Evolutionary conservation across 345 rosid species (phyloP).

Genomic region (Populus nigra): DNA sequence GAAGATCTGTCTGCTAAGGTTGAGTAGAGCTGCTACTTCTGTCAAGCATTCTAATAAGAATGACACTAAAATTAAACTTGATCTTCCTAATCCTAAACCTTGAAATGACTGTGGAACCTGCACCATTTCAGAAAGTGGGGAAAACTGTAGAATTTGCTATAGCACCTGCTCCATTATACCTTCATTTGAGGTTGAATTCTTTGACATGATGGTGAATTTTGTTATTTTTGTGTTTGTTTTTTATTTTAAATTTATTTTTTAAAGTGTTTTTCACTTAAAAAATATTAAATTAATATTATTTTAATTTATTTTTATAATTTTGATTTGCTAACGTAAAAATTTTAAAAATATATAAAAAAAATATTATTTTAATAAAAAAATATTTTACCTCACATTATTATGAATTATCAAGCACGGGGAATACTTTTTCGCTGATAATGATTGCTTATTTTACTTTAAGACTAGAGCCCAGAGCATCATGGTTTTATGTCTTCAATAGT

Average conservation of each 20-base stretch:
- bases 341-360: too few species aligned
- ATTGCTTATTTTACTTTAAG: neutral
- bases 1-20: neutral
- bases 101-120: neutral
- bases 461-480: neutral
- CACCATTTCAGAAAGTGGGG: neutral
- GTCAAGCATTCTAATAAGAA: neutral
- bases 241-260: too few species aligned
- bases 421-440: neutral
- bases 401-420: neutral
- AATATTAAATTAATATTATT: too few species aligned
- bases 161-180: neutral
- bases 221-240: neutral
- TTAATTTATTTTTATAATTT: too few species aligned
- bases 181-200: neutral
- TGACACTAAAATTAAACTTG: neutral
- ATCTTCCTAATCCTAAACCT: neutral
- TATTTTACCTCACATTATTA: too few species aligned
- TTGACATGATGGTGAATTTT: neutral
- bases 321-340: too few species aligned
- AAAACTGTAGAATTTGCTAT: neutral
- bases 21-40: neutral
- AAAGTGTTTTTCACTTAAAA: too few species aligned
- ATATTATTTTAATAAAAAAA: too few species aligned
- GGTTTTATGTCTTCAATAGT: neutral